Base-by-base conservation (phyloP, 129 eudicot species). In the Solidago caesia region DNA sequence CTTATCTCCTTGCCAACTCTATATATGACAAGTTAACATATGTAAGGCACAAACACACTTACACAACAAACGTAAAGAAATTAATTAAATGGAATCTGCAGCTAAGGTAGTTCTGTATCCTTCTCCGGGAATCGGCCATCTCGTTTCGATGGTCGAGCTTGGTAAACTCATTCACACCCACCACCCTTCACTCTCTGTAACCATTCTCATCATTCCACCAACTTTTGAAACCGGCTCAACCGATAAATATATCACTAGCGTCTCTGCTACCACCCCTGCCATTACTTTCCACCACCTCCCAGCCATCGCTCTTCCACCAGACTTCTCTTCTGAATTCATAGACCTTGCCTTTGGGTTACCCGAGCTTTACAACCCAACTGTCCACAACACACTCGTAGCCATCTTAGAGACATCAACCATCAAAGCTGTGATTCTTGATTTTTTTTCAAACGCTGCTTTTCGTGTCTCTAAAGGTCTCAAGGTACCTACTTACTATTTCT, bases 401-500 rank as follows among this genome's bases (percentile, higher is more conserved):
- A 76, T 87, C 73, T 81, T 87, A 7, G 16, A 8, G 11, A 65
- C 33, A 56, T 72, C 88, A 4, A 61, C 15, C 29, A 71, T 85
- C 79, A 76, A 44, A 56, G 92, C 90, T 5, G 77, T 85, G 10
- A 16, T 83, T 2, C 79, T 87, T 9, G 92, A 89, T 64, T 87
- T 87, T 74, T 87, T 89, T 57, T 85, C 90, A 49, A 70, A 73
- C 29, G 42, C 87, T 7, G 73, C 88, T 49, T 71, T 76, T 4
- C 69, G 82, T 44, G 85, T 87, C 47, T 56, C 87, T 3, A 55
- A 76, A 1, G 48, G 39, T 53, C 80, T 89, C 4, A 5, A 41
- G 11, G 82, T 87, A 1, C 88, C 88, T 10, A 79, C 92, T 53
- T 87, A 84, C 73, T 87, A 75, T 70, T 87, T 80, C 82, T 65